These are phyloP conservation scores for Botrytis elliptica DNA, from an alignment of 2,329 filamentous ascomycete genomes.

Conservation along the genomic window DNA sequence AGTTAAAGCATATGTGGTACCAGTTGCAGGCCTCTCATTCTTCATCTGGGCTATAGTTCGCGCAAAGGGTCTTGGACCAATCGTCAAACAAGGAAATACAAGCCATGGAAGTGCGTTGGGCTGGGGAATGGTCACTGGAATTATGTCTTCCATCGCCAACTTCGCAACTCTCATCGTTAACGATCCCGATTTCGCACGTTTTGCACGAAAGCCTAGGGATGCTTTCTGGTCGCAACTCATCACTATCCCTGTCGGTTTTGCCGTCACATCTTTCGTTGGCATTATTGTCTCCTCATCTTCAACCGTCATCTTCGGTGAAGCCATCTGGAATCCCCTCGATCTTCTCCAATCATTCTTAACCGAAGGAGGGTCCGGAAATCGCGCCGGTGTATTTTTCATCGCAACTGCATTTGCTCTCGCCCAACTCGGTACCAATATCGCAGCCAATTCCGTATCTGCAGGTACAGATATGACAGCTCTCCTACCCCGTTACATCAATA, in stretches of 20 bases:
- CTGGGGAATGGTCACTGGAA: conserved; percentile 80
- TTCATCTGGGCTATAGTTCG: conserved; percentile 84
- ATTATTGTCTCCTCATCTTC: conserved; percentile 76
- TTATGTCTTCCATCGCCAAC: conserved; percentile 89
- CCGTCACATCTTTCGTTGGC: conserved; percentile 79
- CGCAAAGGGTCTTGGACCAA: conserved; percentile 79
- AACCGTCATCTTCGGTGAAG: conserved; percentile 61
- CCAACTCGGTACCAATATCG: conserved; percentile 83
- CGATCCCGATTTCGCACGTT: conserved; percentile 82
- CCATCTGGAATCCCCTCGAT: conserved; percentile 72
- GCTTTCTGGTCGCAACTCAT: conserved; percentile 79
- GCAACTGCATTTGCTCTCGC: conserved; percentile 70
- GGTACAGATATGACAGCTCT: conserved; percentile 76
- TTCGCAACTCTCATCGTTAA: conserved; percentile 83
- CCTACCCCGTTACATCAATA: conserved; percentile 76
- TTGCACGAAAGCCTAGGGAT: conserved; percentile 72
- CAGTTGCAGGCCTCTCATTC: conserved; percentile 78
- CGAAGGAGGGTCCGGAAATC: conserved; percentile 64
- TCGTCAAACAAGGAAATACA: conserved; percentile 66
- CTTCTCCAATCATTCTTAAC: conserved; percentile 67
- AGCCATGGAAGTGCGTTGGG: conserved; percentile 66
- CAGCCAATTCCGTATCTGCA: conserved; percentile 80
- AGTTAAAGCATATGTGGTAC: conserved; percentile 82
- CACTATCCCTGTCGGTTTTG: conserved; percentile 70
- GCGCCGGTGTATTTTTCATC: conserved; percentile 76